phyloP scores from a whole-genome alignment of 1,139 yeast genomes.

The Zygotorulaspora mrakii region DNA sequence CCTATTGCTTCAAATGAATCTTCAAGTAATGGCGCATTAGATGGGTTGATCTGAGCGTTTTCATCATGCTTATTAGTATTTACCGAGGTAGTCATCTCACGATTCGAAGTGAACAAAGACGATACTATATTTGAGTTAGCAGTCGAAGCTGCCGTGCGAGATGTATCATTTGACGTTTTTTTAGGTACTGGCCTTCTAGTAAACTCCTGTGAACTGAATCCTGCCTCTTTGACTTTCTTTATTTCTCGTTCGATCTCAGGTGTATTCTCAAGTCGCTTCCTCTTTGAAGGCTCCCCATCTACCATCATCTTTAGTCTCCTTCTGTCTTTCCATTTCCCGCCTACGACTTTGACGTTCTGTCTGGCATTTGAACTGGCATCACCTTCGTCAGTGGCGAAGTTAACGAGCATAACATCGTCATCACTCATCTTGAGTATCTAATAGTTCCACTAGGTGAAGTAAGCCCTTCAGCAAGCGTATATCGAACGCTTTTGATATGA shows the following conservation, averaged over 20 bases:
- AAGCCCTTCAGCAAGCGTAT: too few relatives aligned
- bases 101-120: conserved; percentile 77
- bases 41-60: conserved; percentile 48
- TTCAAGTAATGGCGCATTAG: conserved; percentile 63
- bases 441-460: neutral
- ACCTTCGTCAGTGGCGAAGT: conserved; percentile 27
- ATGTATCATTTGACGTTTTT: neutral
- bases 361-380: conserved; percentile 17
- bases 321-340: conserved; percentile 81
- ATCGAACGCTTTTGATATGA: too few relatives aligned
- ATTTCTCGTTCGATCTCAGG: conserved; percentile 3
- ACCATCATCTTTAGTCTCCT: conserved; percentile 42
- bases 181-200: conserved; percentile 1
- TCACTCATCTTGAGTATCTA: conserved; percentile 25
- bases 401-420: conserved; percentile 36
- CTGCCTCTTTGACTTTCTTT: neutral
- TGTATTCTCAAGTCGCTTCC: conserved; percentile 20
- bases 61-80: conserved; percentile 31
- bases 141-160: conserved; percentile 9
- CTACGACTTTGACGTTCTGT: conserved; percentile 45
- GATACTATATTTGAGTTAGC: conserved; percentile 51
- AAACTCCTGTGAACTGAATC: neutral
- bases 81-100: conserved; percentile 37
- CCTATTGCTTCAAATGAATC: conserved; percentile 76
- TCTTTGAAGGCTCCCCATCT: conserved; percentile 30